Evolutionary conservation across 2,329 filamentous ascomycete species (phyloP).

Genomic region (Hypoxylon sp.): DNA sequence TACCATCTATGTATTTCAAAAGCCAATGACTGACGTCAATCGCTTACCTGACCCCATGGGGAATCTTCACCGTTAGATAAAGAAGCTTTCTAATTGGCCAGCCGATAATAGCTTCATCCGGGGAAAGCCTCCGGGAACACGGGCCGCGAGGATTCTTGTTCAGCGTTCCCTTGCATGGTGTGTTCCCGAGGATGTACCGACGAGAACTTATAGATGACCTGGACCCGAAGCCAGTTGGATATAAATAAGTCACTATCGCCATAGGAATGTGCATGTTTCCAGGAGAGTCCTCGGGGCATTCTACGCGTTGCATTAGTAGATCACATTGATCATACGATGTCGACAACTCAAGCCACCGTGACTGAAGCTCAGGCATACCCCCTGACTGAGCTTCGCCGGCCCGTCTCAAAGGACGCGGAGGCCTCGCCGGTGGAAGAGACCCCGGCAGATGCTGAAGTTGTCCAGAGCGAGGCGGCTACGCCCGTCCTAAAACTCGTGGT

Average conservation of each 20-base stretch:
- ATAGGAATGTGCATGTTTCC: too few species aligned
- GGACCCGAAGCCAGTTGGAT: background rate
- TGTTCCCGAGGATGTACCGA: slow-evolving; percentile 15
- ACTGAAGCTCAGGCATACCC: slow-evolving; percentile 39
- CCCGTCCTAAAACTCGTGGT: slow-evolving; percentile 63
- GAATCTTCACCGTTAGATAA: background rate
- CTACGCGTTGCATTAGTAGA: too few species aligned
- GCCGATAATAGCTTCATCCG: slow-evolving; percentile 5
- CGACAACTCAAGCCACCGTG: slow-evolving; percentile 39
- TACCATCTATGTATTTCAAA: background rate
- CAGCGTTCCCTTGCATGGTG: slow-evolving; percentile 1
- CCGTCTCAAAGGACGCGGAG: slow-evolving; percentile 37
- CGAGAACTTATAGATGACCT: slow-evolving; percentile 4
- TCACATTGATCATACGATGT: slow-evolving; percentile 21
- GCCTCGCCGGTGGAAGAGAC: slow-evolving; percentile 28
- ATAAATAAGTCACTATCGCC: background rate
- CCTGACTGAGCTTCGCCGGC: slow-evolving; percentile 41
- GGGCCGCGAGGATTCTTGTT: slow-evolving; percentile 11
- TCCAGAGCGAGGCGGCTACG: slow-evolving; percentile 41
- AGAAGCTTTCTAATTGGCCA: background rate
- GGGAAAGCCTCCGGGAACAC: slow-evolving; percentile 15
- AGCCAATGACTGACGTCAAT: slow-evolving; percentile 1
- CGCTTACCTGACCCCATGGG: background rate
- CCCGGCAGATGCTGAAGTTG: slow-evolving; percentile 20
- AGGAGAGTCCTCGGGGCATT: too few species aligned